phyloP scores from a whole-genome alignment of 2,329 filamentous ascomycete species.

The Emmonsiellopsis sp. region DNA sequence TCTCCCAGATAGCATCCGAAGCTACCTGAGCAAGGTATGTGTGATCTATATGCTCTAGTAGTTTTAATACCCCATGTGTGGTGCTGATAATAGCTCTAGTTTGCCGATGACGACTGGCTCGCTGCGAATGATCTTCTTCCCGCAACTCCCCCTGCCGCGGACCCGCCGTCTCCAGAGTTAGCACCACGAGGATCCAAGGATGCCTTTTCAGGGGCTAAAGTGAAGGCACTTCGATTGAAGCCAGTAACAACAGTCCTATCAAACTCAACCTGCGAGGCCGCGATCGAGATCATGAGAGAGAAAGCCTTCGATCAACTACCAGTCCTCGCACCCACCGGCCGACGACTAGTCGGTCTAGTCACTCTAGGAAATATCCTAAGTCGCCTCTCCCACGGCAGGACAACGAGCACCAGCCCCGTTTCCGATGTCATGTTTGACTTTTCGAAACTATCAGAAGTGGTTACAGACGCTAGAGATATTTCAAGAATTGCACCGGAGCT shows the following conservation, averaged over 20 bases:
- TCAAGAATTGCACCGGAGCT: not conserved
- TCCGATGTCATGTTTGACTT: constrained; percentile 97
- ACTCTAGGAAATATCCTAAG: constrained; percentile 91
- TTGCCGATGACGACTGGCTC: constrained; percentile 97
- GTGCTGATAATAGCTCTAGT: constrained; percentile 38
- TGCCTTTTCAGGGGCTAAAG: constrained; percentile 68
- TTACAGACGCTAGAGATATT: constrained; percentile 73
- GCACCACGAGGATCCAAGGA: constrained; percentile 44
- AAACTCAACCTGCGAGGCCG: constrained; percentile 66
- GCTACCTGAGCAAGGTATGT: constrained; percentile 77
- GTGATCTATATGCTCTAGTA: not conserved
- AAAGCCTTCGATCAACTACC: constrained; percentile 97
- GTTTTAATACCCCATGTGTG: constrained; percentile 4
- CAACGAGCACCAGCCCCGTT: constrained; percentile 63
- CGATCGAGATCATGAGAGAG: constrained; percentile 96
- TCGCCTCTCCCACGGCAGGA: constrained; percentile 77
- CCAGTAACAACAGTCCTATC: constrained; percentile 79
- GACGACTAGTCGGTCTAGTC: constrained; percentile 77
- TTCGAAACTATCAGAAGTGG: constrained; percentile 72
- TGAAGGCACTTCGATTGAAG: constrained; percentile 77
- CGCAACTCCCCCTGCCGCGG: constrained; percentile 37
- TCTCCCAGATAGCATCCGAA: constrained; percentile 90
- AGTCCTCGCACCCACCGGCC: constrained; percentile 62
- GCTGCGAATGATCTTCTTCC: constrained; percentile 88
- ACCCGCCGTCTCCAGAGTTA: constrained; percentile 22